A percentile compares a stretch with the other conserved stretches of the same genome.
Conservation (phyloP, 768 basidiomycete genomes). For the Podaxis sp. region DNA sequence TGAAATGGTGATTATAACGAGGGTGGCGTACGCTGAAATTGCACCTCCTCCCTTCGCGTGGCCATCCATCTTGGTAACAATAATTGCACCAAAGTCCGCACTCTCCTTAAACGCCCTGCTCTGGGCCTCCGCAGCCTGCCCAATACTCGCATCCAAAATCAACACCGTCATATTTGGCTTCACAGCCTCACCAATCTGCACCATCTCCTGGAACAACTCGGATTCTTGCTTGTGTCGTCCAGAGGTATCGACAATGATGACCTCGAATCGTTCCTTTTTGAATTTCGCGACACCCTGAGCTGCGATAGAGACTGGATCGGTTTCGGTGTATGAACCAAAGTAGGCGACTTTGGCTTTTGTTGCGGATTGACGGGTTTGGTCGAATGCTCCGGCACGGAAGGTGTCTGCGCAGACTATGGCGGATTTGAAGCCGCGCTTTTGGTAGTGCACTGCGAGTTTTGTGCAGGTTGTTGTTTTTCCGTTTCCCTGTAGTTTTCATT, state of each 20-base stretch:
- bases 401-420: slow-evolving; percentile 99
- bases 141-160: slow-evolving; percentile 95
- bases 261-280: slow-evolving; percentile 97
- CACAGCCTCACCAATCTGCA: slow-evolving; percentile 91
- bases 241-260: slow-evolving; percentile 98
- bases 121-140: slow-evolving; percentile 97
- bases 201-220: slow-evolving; percentile 97
- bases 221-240: slow-evolving; percentile 97
- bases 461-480: slow-evolving; percentile 99
- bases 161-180: slow-evolving; percentile 96
- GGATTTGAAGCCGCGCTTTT: slow-evolving; percentile 94
- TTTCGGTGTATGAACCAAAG: slow-evolving; percentile 99
- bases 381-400: slow-evolving; percentile 98
- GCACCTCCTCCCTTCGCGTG: slow-evolving; percentile 99
- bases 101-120: slow-evolving; percentile 97
- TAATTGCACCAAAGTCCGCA: slow-evolving; percentile 96
- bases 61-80: slow-evolving; percentile 99
- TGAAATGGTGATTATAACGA: slow-evolving; percentile 11
- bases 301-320: slow-evolving; percentile 94
- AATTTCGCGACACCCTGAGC: slow-evolving; percentile 95
- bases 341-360: slow-evolving; percentile 99
- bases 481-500: slow-evolving; percentile 64
- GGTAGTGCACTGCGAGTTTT: slow-evolving; percentile 96
- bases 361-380: slow-evolving; percentile 98
- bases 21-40: slow-evolving; percentile 85